Conservation (phyloP, 1,139 yeast species). For the Sugiyamaella novakii region DNA sequence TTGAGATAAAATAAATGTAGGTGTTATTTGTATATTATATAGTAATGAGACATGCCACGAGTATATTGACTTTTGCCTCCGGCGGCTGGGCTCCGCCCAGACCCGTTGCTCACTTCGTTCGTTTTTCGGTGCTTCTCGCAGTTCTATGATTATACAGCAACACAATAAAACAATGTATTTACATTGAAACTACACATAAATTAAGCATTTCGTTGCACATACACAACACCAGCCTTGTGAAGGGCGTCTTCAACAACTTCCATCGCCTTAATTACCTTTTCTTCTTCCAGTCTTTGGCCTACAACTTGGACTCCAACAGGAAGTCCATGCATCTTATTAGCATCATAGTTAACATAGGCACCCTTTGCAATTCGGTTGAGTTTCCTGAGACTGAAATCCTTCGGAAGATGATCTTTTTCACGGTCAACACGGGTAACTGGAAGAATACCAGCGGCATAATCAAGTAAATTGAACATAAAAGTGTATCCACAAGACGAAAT, state of each 20-base stretch:
- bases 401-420: conserved; percentile 45
- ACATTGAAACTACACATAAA: not conserved
- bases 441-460: conserved; percentile 58
- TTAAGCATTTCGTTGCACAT: conserved; percentile 35
- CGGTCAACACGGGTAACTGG: conserved; percentile 62
- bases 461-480: conserved; percentile 59
- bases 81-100: too few relatives aligned
- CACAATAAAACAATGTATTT: too few relatives aligned
- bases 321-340: conserved; percentile 59
- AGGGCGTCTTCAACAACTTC: conserved; percentile 43
- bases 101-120: too few relatives aligned
- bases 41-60: conserved; percentile 8
- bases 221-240: conserved; percentile 36
- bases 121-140: too few relatives aligned
- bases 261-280: conserved; percentile 55
- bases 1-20: conserved; percentile 21
- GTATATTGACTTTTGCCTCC: too few relatives aligned
- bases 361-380: conserved; percentile 46
- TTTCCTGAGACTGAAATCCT: conserved; percentile 38
- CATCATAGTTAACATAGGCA: conserved; percentile 52
- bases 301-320: conserved; percentile 69
- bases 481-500: conserved; percentile 54
- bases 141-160: too few relatives aligned
- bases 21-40: conserved; percentile 10
- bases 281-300: conserved; percentile 62